Conservation (phyloP, 208 protist genomes). For the Pavlovales sp. region DNA sequence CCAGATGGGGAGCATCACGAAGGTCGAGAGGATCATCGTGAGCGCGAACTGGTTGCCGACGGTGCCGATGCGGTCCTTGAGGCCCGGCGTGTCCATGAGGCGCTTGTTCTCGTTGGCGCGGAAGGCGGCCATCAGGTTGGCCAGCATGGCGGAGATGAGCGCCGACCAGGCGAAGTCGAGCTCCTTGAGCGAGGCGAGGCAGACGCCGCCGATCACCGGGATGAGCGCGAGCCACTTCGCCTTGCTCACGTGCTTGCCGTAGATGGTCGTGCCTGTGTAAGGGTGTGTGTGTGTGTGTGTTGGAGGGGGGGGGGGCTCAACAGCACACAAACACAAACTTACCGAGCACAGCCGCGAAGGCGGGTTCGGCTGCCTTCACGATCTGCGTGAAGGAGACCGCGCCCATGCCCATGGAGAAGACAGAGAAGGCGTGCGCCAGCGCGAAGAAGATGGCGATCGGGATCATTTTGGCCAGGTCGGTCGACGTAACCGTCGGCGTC, state of each 20-base stretch:
- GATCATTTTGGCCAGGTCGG: constrained; percentile 13
- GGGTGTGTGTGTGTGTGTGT: constrained; percentile 4
- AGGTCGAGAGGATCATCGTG: constrained; percentile 10
- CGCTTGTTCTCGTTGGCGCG: constrained; percentile 52
- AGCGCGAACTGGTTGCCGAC: constrained; percentile 51
- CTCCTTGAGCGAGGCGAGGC: constrained; percentile 37
- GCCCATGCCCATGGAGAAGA: constrained; percentile 47
- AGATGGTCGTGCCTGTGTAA: background rate
- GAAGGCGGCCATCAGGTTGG: constrained; percentile 54
- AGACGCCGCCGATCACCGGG: constrained; percentile 39
- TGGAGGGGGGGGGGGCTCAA: background rate
- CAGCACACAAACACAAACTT: background rate
- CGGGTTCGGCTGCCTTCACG: constrained; percentile 53
- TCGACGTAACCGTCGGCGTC: background rate
- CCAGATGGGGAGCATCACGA: constrained; percentile 15
- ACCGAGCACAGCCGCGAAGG: constrained; percentile 42
- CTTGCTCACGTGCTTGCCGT: constrained; percentile 25
- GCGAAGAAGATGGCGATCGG: constrained; percentile 14
- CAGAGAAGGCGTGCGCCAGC: constrained; percentile 37
- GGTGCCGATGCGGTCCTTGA: constrained; percentile 46
- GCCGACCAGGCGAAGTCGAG: constrained; percentile 36
- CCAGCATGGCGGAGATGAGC: constrained; percentile 45
- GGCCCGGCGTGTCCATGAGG: constrained; percentile 49
- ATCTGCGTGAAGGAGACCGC: constrained; percentile 51
- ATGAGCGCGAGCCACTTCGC: constrained; percentile 40